phyloP scores from a whole-genome alignment of 805 yeast species.

The Yamadazyma insecticola region DNA sequence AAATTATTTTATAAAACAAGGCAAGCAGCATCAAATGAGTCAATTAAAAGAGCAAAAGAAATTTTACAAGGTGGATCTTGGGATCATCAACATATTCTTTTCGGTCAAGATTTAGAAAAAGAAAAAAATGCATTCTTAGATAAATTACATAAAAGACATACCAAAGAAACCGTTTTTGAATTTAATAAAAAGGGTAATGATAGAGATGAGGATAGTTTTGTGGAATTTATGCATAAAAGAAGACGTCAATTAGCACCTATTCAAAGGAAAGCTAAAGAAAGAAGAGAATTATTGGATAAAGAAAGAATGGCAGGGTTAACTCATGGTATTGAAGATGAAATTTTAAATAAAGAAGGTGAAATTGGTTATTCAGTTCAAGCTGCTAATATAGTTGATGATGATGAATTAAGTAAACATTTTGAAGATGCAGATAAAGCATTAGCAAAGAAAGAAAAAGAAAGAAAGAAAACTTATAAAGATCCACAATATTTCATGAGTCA shows the following conservation, averaged over 20 bases:
- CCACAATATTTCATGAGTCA: slow-evolving; percentile 80
- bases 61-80: slow-evolving; percentile 64
- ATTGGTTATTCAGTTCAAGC: slow-evolving; percentile 43
- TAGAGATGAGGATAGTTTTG: slow-evolving; percentile 57
- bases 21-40: slow-evolving; percentile 78
- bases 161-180: slow-evolving; percentile 93
- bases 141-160: slow-evolving; percentile 60
- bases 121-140: slow-evolving; percentile 72
- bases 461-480: slow-evolving; percentile 61
- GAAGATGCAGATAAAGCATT: slow-evolving; percentile 47
- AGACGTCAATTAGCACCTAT: slow-evolving; percentile 86
- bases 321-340: slow-evolving; percentile 71
- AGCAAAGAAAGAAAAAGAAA: slow-evolving; percentile 19
- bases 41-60: slow-evolving; percentile 82
- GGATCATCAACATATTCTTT: slow-evolving; percentile 82
- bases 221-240: slow-evolving; percentile 80
- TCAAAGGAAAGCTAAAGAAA: slow-evolving; percentile 72
- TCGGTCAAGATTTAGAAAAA: slow-evolving; percentile 70
- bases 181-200: slow-evolving; percentile 48
- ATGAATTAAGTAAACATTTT: slow-evolving; percentile 46
- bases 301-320: slow-evolving; percentile 73
- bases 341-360: slow-evolving; percentile 50
- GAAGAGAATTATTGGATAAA: slow-evolving; percentile 60
- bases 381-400: slow-evolving; percentile 29
- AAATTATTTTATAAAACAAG: slow-evolving; percentile 81